phyloP scores from a whole-genome alignment of 768 basidiomycete species.

The Saitozyma podzolica region DNA sequence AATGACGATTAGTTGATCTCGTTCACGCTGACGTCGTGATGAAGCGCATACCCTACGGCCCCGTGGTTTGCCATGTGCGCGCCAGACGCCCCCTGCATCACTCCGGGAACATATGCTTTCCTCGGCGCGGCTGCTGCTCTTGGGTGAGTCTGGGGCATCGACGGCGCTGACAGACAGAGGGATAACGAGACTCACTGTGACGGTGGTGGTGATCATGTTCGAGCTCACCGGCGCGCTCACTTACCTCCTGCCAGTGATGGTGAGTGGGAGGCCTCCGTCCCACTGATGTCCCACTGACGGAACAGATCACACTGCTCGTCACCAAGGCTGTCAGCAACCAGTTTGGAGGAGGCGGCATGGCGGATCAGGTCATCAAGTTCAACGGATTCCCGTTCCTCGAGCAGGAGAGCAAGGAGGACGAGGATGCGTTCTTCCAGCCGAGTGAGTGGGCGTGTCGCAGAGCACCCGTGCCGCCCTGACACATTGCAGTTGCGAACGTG shows the following conservation, averaged over 20 bases:
- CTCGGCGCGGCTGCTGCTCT: conserved; percentile 94
- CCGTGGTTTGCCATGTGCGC: conserved; percentile 87
- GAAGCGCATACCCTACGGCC: conserved; percentile 74
- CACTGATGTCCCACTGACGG: conserved; percentile 18
- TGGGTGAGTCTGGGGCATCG: conserved; percentile 59
- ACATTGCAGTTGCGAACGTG: conserved; percentile 70
- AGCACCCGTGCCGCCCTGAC: background rate
- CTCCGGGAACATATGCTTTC: conserved; percentile 96
- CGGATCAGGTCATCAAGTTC: conserved; percentile 94
- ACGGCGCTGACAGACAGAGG: conserved; percentile 60
- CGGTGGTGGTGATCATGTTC: conserved; percentile 99
- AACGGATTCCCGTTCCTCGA: conserved; percentile 97
- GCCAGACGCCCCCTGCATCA: conserved; percentile 93
- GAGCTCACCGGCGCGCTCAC: conserved; percentile 95
- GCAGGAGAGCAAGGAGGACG: conserved; percentile 69
- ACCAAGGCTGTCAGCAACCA: conserved; percentile 97
- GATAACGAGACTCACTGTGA: conserved; percentile 94
- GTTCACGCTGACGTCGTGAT: background rate
- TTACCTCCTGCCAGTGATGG: conserved; percentile 97
- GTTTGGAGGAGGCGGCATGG: conserved; percentile 88
- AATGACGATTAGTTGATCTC: background rate
- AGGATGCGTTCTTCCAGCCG: conserved; percentile 79
- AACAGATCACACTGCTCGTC: conserved; percentile 88
- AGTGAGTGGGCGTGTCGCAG: conserved; percentile 58
- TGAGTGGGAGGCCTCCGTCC: conserved; percentile 49